Percentiles rank a stretch among this genome's conserved stretches.
These are phyloP conservation scores for Acanthamoeba castellanii DNA, from an alignment of 208 protist species.

Conservation along the genomic window DNA sequence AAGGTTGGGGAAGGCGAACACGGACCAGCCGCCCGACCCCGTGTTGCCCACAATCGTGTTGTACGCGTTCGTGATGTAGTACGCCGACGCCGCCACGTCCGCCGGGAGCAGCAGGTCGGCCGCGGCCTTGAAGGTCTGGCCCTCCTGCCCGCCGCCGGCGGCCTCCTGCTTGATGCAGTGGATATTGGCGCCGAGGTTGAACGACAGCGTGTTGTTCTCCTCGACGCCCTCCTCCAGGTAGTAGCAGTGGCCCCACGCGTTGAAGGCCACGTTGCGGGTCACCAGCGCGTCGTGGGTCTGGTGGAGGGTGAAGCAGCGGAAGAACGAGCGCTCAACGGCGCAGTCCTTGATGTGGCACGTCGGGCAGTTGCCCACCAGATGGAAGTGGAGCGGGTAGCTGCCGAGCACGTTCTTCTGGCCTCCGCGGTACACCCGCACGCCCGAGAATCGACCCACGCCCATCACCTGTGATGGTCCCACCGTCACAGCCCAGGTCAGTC, in stretches of 20 bases:
- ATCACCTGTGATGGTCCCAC: conserved; percentile 59
- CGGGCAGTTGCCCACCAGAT: conserved; percentile 52
- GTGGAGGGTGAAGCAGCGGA: conserved; percentile 84
- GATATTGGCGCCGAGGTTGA: conserved; percentile 86
- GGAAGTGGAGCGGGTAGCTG: conserved; percentile 86
- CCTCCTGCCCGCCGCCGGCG: not conserved
- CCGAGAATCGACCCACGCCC: conserved; percentile 76
- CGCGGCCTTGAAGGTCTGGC: conserved; percentile 41
- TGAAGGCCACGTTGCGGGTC: conserved; percentile 85
- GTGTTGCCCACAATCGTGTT: conserved; percentile 86
- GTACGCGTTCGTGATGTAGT: conserved; percentile 86
- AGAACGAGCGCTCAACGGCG: conserved; percentile 78
- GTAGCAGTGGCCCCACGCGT: conserved; percentile 86
- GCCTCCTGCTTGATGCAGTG: conserved; percentile 73
- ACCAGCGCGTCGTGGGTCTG: conserved; percentile 81
- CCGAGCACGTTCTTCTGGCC: conserved; percentile 81
- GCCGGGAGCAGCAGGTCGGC: conserved; percentile 71
- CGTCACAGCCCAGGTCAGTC: conserved; percentile 79
- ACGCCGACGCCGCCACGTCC: conserved; percentile 80
- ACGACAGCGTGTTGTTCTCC: conserved; percentile 85
- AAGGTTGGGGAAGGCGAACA: conserved; percentile 82
- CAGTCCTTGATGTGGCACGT: conserved; percentile 78
- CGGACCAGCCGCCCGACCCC: conserved; percentile 84
- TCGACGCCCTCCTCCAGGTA: conserved; percentile 89
- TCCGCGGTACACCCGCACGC: conserved; percentile 75